Evolutionary conservation across 306 rosid genomes (phyloP), one percentile per base, ranked within the genome.

Genomic region (Glycine latifolia): DNA sequence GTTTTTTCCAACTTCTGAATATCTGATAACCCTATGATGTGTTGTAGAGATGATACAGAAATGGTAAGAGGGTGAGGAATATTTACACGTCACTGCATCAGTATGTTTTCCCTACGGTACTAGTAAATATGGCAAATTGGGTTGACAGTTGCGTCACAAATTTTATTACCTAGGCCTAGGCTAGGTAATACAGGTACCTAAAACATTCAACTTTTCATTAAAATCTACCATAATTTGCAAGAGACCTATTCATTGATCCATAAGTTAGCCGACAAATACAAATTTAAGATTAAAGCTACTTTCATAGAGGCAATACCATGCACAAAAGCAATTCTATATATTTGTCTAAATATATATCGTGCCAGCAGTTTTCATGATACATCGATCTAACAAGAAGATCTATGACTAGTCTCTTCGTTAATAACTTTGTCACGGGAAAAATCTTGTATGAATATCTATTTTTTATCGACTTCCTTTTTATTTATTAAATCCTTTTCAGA

Each of bases 151-250:
- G 41, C 79, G 68, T 82, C 69, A 16, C 33, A 48, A 47, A 39
- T 77, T 71, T 77, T 80, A 74, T 78, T 71, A 55, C 46, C 70
- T 55, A 55, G 54, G 8, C 60, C 44, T 50, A 79, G 37, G 8
- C 54, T 31, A 74, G 20, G 31, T 26, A 26, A 26, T 26, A 26
- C 31, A 26, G 31, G 10, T 14, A 75, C 83, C 85, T 54, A 80
- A 83, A 76, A 68, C 75, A 86, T 82, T 68, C 65, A 83, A 67
- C 67, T 55, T 84, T 76, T 67, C 82, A 81, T 76, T 67, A 35
- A 83, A 59, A 54, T 53, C 31, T 55, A 20, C 9, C 71, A 50
- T 53, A 41, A 53, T 54, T 65, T 78, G 70, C 15, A 33, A 79
- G 50, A 60, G 53, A 43, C 55, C 79, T 71, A 52, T 65, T 58